Conservation (phyloP, 2,329 filamentous ascomycete species). For the Emmonsia crescens region DNA sequence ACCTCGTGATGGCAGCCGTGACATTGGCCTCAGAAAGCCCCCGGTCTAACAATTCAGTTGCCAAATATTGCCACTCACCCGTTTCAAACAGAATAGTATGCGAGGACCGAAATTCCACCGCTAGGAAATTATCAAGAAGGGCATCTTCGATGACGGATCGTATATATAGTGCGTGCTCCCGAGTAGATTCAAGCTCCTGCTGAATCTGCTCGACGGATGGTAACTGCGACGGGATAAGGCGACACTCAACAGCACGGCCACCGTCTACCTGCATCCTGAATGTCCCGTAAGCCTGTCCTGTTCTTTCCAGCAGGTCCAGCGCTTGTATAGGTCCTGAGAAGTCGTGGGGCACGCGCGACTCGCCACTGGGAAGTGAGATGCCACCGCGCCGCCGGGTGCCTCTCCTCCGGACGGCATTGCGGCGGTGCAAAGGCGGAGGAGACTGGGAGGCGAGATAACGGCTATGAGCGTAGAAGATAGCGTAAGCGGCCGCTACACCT, state of each 20-base stretch:
- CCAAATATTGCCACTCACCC: slow-evolving; percentile 27
- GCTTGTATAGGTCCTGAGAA: slow-evolving; percentile 26
- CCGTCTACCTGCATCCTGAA: slow-evolving; percentile 34
- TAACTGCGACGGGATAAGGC: slow-evolving; percentile 32
- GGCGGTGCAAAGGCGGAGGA: slow-evolving; percentile 26
- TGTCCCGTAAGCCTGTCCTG: slow-evolving; percentile 33
- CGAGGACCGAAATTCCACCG: slow-evolving; percentile 29
- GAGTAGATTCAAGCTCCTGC: slow-evolving; percentile 29
- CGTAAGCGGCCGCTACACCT: slow-evolving; percentile 32
- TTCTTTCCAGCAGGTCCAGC: slow-evolving; percentile 29
- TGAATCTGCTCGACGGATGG: slow-evolving; percentile 33
- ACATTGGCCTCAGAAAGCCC: slow-evolving; percentile 29
- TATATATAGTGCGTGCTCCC: slow-evolving; percentile 31
- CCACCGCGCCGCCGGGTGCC: slow-evolving; percentile 10
- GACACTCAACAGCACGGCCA: slow-evolving; percentile 31
- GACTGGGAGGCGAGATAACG: slow-evolving; percentile 19
- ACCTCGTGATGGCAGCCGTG: slow-evolving; percentile 26
- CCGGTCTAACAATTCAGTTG: slow-evolving; percentile 27
- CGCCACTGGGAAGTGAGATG: slow-evolving; percentile 11
- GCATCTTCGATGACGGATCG: slow-evolving; percentile 35
- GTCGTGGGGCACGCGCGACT: slow-evolving; percentile 1
- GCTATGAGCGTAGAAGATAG: slow-evolving; percentile 31
- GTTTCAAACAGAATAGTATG: slow-evolving; percentile 26
- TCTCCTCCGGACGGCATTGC: slow-evolving; percentile 29
- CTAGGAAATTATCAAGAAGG: slow-evolving; percentile 34